A percentile compares a stretch with the other conserved stretches of the same genome.
Evolutionary conservation across 2,329 filamentous ascomycete species (phyloP).

Genomic region (Cordyceps fumosorosea): DNA sequence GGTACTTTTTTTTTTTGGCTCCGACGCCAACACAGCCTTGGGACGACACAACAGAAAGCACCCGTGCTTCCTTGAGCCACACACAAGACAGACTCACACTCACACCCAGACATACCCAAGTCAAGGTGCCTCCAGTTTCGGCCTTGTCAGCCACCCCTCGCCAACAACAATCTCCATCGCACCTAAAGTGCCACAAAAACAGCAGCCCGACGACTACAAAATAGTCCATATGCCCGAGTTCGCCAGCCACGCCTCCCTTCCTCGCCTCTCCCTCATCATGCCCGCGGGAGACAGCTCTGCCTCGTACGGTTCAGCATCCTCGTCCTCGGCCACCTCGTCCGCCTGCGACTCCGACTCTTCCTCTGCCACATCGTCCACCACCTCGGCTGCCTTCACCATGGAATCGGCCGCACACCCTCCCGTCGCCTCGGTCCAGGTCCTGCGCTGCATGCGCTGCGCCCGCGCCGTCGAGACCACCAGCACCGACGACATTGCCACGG

Average conservation of each 20-base stretch:
- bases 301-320: constrained; percentile 28
- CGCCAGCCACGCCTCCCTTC: constrained; percentile 4
- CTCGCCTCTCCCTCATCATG: constrained; percentile 17
- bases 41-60: not conserved
- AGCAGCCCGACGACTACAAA: constrained; percentile 7
- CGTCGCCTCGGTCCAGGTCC: constrained; percentile 49
- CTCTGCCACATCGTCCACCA: constrained; percentile 22
- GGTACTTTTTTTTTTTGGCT: not conserved
- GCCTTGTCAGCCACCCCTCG: not conserved
- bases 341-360: constrained; percentile 39
- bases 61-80: not conserved
- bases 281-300: constrained; percentile 22
- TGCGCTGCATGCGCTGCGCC: constrained; percentile 58
- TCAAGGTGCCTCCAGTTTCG: not conserved
- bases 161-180: not conserved
- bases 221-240: constrained; percentile 10
- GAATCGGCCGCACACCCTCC: constrained; percentile 35
- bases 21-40: not conserved
- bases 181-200: not conserved
- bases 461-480: constrained; percentile 54
- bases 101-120: not conserved
- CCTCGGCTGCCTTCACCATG: constrained; percentile 37
- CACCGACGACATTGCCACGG: constrained; percentile 50
- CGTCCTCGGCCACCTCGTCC: constrained; percentile 27
- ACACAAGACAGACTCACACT: no score